These are phyloP conservation scores for Pythium phragmiticola DNA, from an alignment of 352 stramenopile species.

Conservation along the genomic window DNA sequence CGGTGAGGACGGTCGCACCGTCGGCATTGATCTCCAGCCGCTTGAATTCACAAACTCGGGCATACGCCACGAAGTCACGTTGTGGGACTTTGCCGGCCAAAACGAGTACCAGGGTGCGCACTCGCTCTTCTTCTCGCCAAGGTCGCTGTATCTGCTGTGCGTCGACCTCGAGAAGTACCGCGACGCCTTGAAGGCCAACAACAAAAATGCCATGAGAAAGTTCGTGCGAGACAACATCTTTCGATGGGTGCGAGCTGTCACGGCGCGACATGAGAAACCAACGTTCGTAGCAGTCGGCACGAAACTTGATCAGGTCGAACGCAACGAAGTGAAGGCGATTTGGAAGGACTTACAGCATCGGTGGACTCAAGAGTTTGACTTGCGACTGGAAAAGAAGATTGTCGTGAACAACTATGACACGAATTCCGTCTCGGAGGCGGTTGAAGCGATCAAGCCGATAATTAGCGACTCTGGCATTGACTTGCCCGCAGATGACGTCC, in stretches of 20 bases:
- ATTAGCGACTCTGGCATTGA: slow-evolving; percentile 1
- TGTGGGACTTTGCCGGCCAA: slow-evolving; percentile 22
- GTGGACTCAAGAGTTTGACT: neutral
- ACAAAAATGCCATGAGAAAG: slow-evolving; percentile 13
- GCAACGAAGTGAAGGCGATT: slow-evolving; percentile 5
- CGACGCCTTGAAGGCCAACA: slow-evolving; percentile 8
- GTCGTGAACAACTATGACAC: slow-evolving; percentile 11
- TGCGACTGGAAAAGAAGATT: neutral
- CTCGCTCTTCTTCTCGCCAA: slow-evolving; percentile 15
- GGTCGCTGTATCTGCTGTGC: slow-evolving; percentile 16
- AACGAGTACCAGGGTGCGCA: slow-evolving; percentile 16
- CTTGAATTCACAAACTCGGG: neutral
- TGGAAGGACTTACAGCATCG: slow-evolving; percentile 15
- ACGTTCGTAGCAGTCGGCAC: slow-evolving; percentile 10
- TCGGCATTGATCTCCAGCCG: slow-evolving; percentile 10
- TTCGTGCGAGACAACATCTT: slow-evolving; percentile 19
- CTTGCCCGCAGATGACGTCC: slow-evolving; percentile 7
- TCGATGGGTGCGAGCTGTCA: slow-evolving; percentile 8
- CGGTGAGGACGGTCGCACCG: slow-evolving; percentile 11
- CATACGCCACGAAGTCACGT: slow-evolving; percentile 6
- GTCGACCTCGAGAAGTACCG: slow-evolving; percentile 17
- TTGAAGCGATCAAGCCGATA: slow-evolving; percentile 7
- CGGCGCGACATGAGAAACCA: slow-evolving; percentile 2
- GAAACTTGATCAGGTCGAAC: slow-evolving; percentile 7
- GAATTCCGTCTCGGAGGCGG: slow-evolving; percentile 6